phyloP scores from a whole-genome alignment of 345 rosid genomes.

The Hypericum perforatum region DNA sequence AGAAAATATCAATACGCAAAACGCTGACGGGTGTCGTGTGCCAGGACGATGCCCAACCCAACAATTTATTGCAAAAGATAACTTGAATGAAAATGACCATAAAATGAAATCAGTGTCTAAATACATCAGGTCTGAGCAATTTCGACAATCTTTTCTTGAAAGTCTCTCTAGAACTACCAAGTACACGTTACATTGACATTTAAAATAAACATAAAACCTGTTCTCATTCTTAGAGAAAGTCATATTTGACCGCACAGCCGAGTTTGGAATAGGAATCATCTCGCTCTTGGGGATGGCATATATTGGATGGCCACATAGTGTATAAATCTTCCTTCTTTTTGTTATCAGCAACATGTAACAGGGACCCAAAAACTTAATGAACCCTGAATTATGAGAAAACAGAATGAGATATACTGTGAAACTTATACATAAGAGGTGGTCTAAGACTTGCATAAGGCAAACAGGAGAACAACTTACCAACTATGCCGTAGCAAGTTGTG shows the following conservation, averaged over 20 bases:
- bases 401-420: neutral
- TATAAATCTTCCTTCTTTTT: constrained; percentile 76
- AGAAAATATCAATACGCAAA: neutral
- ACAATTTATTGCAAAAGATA: constrained; percentile 20
- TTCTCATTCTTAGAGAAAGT: constrained; percentile 89
- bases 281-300: constrained; percentile 61
- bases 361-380: constrained; percentile 85
- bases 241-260: constrained; percentile 63
- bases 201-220: constrained; percentile 90
- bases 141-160: constrained; percentile 19
- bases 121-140: constrained; percentile 31
- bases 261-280: constrained; percentile 61
- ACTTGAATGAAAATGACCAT: constrained; percentile 9
- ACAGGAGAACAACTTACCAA: constrained; percentile 40
- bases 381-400: constrained; percentile 41
- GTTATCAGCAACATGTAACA: constrained; percentile 88
- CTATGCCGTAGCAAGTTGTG: constrained; percentile 71
- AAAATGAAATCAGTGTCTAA: constrained; percentile 28
- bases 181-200: constrained; percentile 74
- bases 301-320: constrained; percentile 63
- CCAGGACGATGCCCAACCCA: constrained; percentile 27
- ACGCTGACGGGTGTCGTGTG: constrained; percentile 10
- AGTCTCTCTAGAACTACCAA: constrained; percentile 39
- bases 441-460: neutral
- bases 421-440: neutral